phyloP scores from a whole-genome alignment of 164 flowering plant genomes.

The Taxillus chinensis region DNA sequence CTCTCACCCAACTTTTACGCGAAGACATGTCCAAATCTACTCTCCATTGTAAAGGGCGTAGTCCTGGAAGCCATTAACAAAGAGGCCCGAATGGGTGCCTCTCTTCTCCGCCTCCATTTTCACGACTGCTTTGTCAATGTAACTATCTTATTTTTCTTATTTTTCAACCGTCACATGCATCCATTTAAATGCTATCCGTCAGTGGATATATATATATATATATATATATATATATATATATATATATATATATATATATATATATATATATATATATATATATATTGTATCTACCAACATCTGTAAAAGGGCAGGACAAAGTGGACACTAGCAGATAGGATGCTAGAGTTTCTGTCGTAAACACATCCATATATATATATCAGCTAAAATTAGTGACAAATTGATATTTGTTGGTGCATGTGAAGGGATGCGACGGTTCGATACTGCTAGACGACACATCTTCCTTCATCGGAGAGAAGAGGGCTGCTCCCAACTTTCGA shows the following conservation, averaged over 20 bases:
- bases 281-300: too few species aligned
- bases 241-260: too few species aligned
- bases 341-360: too few species aligned
- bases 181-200: too few species aligned
- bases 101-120: conserved; percentile 35
- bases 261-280: too few species aligned
- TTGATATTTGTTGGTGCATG: not conserved
- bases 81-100: conserved; percentile 40
- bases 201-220: too few species aligned
- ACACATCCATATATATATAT: not conserved
- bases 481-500: conserved; percentile 28
- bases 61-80: conserved; percentile 24
- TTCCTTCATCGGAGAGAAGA: conserved; percentile 31
- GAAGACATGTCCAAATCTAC: conserved; percentile 24
- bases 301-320: too few species aligned
- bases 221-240: too few species aligned
- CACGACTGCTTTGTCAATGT: conserved; percentile 52
- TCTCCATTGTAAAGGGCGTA: conserved; percentile 11
- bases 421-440: conserved; percentile 59
- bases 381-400: not conserved
- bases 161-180: too few species aligned
- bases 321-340: not conserved
- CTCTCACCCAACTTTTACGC: conserved; percentile 13
- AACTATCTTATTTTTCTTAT: not conserved
- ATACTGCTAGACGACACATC: conserved; percentile 39